Evolutionary conservation across 2,329 filamentous ascomycete genomes (phyloP).

Genomic region (Chaetomium olivaceum): DNA sequence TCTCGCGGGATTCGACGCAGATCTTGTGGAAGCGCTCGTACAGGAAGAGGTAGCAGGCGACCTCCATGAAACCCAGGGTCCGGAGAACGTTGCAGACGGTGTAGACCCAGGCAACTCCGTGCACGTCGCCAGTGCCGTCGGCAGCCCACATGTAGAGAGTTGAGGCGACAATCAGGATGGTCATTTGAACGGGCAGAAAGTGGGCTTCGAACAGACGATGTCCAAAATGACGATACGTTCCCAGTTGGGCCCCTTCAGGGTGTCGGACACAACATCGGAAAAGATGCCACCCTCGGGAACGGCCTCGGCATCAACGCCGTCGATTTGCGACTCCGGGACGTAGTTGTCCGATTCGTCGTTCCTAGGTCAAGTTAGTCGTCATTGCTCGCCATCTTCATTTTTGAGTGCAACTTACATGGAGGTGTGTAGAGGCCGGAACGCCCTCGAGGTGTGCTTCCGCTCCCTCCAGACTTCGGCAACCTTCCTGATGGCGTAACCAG

Average conservation of each 20-base stretch:
- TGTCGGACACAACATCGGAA: conserved; percentile 55
- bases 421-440: conserved; percentile 58
- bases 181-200: conserved; percentile 69
- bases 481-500: conserved; percentile 63
- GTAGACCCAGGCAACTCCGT: conserved; percentile 61
- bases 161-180: conserved; percentile 63
- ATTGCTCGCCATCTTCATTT: background rate
- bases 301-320: conserved; percentile 43
- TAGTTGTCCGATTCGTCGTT: conserved; percentile 50
- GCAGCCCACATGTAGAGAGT: conserved; percentile 60
- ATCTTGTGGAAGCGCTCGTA: conserved; percentile 68
- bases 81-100: conserved; percentile 60
- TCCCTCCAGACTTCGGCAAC: conserved; percentile 58
- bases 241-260: conserved; percentile 54
- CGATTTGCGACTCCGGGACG: conserved; percentile 47
- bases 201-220: conserved; percentile 74
- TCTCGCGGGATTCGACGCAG: conserved; percentile 60
- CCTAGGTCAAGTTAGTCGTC: conserved; percentile 33
- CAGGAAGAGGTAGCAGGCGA: conserved; percentile 63
- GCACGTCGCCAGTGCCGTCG: conserved; percentile 51
- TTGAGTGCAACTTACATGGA: conserved; percentile 39
- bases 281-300: conserved; percentile 54
- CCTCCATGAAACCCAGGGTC: conserved; percentile 61
- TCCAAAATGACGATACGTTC: conserved; percentile 57
- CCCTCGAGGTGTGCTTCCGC: conserved; percentile 56